Percentiles rank a stretch among this genome's conserved stretches.
phyloP scores from a whole-genome alignment of 768 basidiomycete species.

The Panellus pusillus region DNA sequence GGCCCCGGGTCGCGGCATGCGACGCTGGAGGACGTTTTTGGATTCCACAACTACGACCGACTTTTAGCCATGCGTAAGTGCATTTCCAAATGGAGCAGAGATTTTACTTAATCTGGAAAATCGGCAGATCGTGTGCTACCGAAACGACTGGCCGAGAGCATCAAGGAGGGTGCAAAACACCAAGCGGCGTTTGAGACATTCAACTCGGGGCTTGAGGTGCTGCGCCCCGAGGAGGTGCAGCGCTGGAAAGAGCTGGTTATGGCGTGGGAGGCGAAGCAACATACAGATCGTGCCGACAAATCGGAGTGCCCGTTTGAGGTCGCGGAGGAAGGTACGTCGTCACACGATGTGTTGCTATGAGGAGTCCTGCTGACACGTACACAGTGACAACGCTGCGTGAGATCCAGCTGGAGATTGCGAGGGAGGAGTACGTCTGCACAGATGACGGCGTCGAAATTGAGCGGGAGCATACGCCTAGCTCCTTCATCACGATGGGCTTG shows the following conservation, averaged over 20 bases:
- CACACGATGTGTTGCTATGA: too few species aligned
- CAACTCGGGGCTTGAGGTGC: background rate
- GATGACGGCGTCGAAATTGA: background rate
- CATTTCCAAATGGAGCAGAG: background rate
- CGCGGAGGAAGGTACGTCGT: background rate
- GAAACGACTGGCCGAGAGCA: background rate
- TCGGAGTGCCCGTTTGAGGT: background rate
- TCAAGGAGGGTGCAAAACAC: slow-evolving; percentile 3
- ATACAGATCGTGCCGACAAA: background rate
- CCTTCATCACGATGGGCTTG: background rate
- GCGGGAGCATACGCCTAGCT: background rate
- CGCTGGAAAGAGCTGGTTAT: slow-evolving; percentile 4
- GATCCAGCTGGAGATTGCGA: background rate
- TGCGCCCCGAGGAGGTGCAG: background rate
- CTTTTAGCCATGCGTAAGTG: slow-evolving; percentile 6
- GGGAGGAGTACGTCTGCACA: background rate
- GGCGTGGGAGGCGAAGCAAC: slow-evolving; percentile 9
- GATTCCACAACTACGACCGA: slow-evolving; percentile 9
- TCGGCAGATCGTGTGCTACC: background rate
- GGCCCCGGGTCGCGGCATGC: background rate
- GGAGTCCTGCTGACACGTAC: too few species aligned
- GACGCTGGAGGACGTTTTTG: slow-evolving; percentile 1
- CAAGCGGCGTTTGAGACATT: background rate
- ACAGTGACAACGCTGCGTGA: background rate
- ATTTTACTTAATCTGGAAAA: background rate